A percentile compares a stretch with the other conserved stretches of the same genome.
phyloP scores from a whole-genome alignment of 2,329 filamentous ascomycete species.

The Verticillium zaregamsianum region DNA sequence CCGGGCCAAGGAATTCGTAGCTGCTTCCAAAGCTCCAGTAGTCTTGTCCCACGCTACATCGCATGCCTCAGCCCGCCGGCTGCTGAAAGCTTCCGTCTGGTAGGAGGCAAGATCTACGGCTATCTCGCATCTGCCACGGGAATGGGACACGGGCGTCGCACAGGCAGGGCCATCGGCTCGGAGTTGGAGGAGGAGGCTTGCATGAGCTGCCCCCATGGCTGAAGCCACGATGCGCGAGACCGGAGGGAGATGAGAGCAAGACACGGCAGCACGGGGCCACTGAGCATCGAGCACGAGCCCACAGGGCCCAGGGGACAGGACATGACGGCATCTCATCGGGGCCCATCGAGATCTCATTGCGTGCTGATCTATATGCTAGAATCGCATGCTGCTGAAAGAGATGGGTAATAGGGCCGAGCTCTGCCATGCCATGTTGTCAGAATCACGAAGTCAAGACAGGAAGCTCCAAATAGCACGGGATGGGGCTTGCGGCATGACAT shows the following conservation, averaged over 20 bases:
- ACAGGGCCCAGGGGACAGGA: not conserved
- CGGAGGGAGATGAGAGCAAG: not conserved
- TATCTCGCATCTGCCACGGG: not conserved
- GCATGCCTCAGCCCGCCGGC: too few species aligned
- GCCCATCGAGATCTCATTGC: not conserved
- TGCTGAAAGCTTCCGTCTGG: not conserved
- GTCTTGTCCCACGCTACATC: not conserved
- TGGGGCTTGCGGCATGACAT: not conserved
- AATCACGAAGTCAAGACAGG: not conserved
- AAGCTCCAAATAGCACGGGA: conserved; percentile 5
- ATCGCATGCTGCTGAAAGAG: not conserved
- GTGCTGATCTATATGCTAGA: not conserved
- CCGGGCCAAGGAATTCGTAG: not conserved
- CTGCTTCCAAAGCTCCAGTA: not conserved
- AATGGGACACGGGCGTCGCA: not conserved
- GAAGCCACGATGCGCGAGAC: not conserved
- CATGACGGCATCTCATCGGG: not conserved
- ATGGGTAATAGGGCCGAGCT: not conserved
- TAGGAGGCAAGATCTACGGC: not conserved
- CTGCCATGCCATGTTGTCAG: not conserved
- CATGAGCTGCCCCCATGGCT: not conserved
- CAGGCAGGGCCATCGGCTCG: not conserved
- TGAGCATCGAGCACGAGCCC: not conserved
- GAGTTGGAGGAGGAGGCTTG: conserved; percentile 1
- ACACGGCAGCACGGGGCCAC: not conserved